Base-by-base conservation (phyloP, 2,329 filamentous ascomycete genomes). In the Metarhizium album region DNA sequence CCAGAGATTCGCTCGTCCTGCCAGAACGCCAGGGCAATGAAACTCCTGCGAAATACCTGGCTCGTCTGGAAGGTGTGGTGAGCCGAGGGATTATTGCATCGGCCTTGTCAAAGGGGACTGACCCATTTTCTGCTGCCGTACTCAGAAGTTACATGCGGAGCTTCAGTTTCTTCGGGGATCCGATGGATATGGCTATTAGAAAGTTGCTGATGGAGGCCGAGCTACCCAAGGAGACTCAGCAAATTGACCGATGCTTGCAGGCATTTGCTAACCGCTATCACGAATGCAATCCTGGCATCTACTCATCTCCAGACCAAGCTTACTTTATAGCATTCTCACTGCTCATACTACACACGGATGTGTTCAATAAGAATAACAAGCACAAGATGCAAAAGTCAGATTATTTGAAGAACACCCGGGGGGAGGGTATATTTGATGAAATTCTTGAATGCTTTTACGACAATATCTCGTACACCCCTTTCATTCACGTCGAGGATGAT, bases 331-430 rank as follows among this genome's bases (percentile, higher is more conserved):
- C 91, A 16, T 98, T 98, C 64, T 97, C 91, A 2, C 82, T 98
- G 51, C 79, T 98, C 53, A 96, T 98, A 58, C 74, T 98, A 33
- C 93, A 98, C 61, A 97, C 93, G 0, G 93, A 98, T 64, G 88
- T 95, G n/a, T 97, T 97, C 80, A 98, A 98, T 74, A 95, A 95
- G 70, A 98, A 97, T 73, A 97, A 97, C 72, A 97, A 97, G 71
- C 81, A 93, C 67, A 98, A 98, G 69, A 98, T 98, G 93, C 90
- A 95, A 63, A 94, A 95, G 64, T 72, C 79, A 1, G 93, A 97
- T 62, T 98, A 98, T 67, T 77, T 97, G 59, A 96, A 94, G 68
- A 97, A 97, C 64, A 94, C 90, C 0, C 83, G 83, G 22, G 90
- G 87, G 3, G 90, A 97, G 64, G 89, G 89, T 14, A 87, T 97